Evolutionary conservation across 2,329 filamentous ascomycete species (phyloP).

Genomic region (Thielaviopsis ethacetica): DNA sequence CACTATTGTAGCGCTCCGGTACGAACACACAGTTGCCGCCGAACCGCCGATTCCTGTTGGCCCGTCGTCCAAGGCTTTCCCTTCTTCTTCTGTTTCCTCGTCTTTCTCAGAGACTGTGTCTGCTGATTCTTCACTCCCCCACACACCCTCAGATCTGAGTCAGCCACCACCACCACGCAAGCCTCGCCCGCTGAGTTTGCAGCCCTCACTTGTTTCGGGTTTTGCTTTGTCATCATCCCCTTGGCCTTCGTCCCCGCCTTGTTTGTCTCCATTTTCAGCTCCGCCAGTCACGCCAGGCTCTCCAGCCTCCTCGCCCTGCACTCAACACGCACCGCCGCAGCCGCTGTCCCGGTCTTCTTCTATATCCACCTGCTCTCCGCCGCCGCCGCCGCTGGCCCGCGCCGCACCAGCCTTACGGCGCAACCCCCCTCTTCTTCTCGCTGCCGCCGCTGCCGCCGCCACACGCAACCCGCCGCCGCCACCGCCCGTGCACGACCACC

Average conservation of each 20-base stretch:
- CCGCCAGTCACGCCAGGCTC: background rate
- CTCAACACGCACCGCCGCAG: too few species aligned
- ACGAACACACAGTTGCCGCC: conserved; percentile 43
- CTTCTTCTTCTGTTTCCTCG: background rate
- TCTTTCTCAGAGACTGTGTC: background rate
- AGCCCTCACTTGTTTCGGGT: background rate
- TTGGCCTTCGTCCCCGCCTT: too few species aligned
- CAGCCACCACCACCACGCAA: background rate
- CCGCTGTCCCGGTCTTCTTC: background rate
- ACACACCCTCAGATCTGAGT: background rate
- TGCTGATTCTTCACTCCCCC: background rate
- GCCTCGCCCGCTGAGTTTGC: background rate
- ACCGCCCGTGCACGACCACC: conserved; percentile 9
- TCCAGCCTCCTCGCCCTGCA: background rate
- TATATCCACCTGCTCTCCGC: background rate
- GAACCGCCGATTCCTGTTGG: conserved; percentile 34
- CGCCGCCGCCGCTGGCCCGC: too few species aligned
- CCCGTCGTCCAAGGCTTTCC: conserved; percentile 15
- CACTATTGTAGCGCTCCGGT: conserved; percentile 37
- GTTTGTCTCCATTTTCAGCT: too few species aligned
- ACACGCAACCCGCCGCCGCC: conserved; percentile 2
- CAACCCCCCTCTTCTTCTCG: conserved; percentile 4
- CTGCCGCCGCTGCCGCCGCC: conserved; percentile 4
- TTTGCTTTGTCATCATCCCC: background rate
- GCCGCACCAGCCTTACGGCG: background rate